Evolutionary conservation across 169 alveolate species (phyloP), one percentile per base, ranked within the genome.

Genomic region (Plasmodium cynomolgi): DNA sequence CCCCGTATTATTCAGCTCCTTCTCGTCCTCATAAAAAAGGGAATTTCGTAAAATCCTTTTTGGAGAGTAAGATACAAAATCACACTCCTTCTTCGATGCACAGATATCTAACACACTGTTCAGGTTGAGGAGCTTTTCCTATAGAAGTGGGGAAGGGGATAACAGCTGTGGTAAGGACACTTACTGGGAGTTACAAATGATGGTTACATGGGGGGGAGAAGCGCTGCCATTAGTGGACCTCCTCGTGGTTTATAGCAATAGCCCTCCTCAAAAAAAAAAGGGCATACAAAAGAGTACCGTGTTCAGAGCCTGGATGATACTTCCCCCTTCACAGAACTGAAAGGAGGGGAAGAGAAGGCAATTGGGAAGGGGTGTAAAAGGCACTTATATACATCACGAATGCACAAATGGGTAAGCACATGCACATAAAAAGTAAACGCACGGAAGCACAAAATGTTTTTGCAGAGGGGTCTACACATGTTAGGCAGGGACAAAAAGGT

Each of bases 321-420:
- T 77, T 33, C 68, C 34, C 93, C 81, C 83, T 75, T 85, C 93
- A 56, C 93, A 85, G 80, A 75, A 85, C 93, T 85, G 58, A 33
- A 85, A 74, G 62, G 33, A 2, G 8, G 82, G n/a, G 34, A 29
- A 31, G 0, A 8, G 72, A 15, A 3, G 26, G 7, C 41, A n/a
- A 20, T 20, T 23, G 29, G 34, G 75, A 62, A 20, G 75, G 33
- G 37, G 26, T 79, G 26, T 26, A 79, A 80, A 41, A 80, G 44
- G 74, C 7, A 80, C 33, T 15, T 1, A 23, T 73, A 41, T 26
- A 23, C 20, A 50, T 50, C 62, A 3, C 23, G 15, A 80, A 80
- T 80, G 74, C 77, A 20, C 29, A 62, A 62, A 62, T 62, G 77
- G 34, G 77, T 23, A 62, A 62, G 17, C 17, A 26, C 17, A 26